phyloP scores from a whole-genome alignment of 495 filamentous ascomycete species.

The Evernia prunastri region DNA sequence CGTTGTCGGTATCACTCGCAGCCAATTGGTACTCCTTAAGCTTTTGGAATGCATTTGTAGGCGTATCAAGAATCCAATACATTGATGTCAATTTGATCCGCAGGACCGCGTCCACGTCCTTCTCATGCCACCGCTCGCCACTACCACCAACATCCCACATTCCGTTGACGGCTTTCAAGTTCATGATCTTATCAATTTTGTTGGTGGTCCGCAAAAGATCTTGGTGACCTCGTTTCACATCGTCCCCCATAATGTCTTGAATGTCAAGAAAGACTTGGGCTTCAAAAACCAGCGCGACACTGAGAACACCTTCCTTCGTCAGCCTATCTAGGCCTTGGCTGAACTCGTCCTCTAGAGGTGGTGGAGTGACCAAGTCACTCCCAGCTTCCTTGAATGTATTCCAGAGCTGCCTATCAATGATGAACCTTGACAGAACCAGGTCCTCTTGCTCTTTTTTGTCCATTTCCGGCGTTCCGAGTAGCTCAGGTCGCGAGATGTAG shows the following conservation, averaged over 20 bases:
- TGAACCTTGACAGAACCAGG: conserved; percentile 5
- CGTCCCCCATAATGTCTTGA: conserved; percentile 16
- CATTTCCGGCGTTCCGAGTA: conserved; percentile 18
- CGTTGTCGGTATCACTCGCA: not conserved
- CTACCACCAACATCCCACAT: conserved; percentile 16
- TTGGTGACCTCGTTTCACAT: conserved; percentile 8
- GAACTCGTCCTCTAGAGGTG: conserved; percentile 16
- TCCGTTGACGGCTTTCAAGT: conserved; percentile 14
- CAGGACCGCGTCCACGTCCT: conserved; percentile 9
- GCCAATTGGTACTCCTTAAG: conserved; percentile 9
- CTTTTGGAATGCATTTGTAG: conserved; percentile 14
- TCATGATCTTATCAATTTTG: conserved; percentile 12
- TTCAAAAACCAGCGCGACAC: conserved; percentile 17
- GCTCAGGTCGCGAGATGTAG: conserved; percentile 16
- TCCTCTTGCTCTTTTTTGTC: conserved; percentile 17
- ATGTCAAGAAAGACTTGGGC: conserved; percentile 17
- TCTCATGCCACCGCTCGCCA: conserved; percentile 19
- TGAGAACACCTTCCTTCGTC: conserved; percentile 12
- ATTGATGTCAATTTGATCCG: conserved; percentile 19
- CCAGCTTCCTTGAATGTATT: not conserved
- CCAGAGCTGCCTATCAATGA: conserved; percentile 16
- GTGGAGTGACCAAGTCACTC: not conserved
- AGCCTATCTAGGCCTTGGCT: conserved; percentile 16
- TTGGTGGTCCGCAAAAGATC: conserved; percentile 10
- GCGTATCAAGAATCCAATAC: conserved; percentile 15